phyloP scores from a whole-genome alignment of 148 eudicot genomes.

The Diospyros lotus region DNA sequence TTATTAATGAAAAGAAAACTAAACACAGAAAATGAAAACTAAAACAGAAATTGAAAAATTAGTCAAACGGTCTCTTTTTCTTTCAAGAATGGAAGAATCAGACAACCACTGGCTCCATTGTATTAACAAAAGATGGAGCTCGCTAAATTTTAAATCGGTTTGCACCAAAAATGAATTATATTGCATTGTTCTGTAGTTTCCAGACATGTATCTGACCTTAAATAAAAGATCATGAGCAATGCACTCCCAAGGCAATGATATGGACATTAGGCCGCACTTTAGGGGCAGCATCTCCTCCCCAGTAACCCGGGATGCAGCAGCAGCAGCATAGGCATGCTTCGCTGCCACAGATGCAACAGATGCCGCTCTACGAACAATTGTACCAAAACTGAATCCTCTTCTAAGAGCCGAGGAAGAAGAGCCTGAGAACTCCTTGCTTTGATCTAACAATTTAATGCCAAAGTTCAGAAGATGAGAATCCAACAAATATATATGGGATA shows the following conservation, averaged over 20 bases:
- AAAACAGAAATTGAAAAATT: too few relatives aligned
- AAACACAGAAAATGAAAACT: too few relatives aligned
- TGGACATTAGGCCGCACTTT: slow-evolving; percentile 88
- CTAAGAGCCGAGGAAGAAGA: slow-evolving; percentile 61
- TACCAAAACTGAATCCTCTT: slow-evolving; percentile 54
- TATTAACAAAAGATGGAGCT: too few relatives aligned
- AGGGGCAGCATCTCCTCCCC: slow-evolving; percentile 91
- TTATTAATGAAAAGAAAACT: too few relatives aligned
- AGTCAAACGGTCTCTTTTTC: too few relatives aligned
- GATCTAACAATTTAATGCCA: slow-evolving; percentile 46
- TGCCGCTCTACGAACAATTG: slow-evolving; percentile 72
- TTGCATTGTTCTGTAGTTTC: neutral
- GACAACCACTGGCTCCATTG: too few relatives aligned
- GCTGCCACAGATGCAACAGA: slow-evolving; percentile 83
- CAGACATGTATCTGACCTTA: slow-evolving; percentile 43
- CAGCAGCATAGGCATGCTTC: slow-evolving; percentile 73
- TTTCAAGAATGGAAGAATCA: too few relatives aligned
- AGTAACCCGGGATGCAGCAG: slow-evolving; percentile 40
- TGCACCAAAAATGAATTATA: neutral
- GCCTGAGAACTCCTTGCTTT: slow-evolving; percentile 52
- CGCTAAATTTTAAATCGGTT: neutral
- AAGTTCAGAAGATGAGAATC: neutral
- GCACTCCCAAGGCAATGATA: slow-evolving; percentile 96
- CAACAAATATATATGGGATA: too few relatives aligned
- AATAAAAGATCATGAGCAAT: slow-evolving; percentile 89